Evolutionary conservation across 2,329 filamentous ascomycete species (phyloP), one percentile per base, ranked within the genome.

Genomic region (Coccinonectria pachysandricola): DNA sequence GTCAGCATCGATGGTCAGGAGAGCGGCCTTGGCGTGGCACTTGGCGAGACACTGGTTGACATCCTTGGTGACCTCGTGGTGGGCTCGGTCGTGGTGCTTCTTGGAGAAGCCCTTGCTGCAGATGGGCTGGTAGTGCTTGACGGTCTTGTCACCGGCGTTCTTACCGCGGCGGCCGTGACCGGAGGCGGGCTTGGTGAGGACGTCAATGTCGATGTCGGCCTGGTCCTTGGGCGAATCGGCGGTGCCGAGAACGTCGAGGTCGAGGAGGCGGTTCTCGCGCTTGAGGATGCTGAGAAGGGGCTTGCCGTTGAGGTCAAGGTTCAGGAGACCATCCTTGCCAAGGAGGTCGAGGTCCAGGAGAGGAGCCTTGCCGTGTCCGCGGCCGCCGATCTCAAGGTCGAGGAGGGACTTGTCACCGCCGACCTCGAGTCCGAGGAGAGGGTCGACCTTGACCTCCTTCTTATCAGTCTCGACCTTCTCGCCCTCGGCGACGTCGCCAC

Each of bases 61-160:
- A 25, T 43, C 40, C 15, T 24, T 26, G 27, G 40, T 35, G 11
- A 36, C 27, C 35, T 32, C 26, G 16, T 28, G 24, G 11, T 29
- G 19, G 16, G 38, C 28, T 15, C 27, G 21, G 25, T 33, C 24
- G 24, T 30, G 33, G 32, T 40, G 25, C 22, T 37, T 24, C 31
- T 39, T 24, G 34, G 40, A 41, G 36, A 45, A 37, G 7, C 33
- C 42, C 40, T 37, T 42, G 26, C 30, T 31, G 40, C 42, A 45
- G 24, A 38, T 30, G 27, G 42, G 42, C 39, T 42, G 36, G 40
- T 42, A 45, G 39, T 42, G 34, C 18, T 27, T 34, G 27, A 37
- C 30, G 33, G 28, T 19, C 12, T 34, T 17, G 3, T 28, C n/a
- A n/a, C n/a, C n/a, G n/a, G n/a, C n/a, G n/a, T n/a, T n/a, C n/a